phyloP scores from a whole-genome alignment of 495 filamentous ascomycete genomes.

The Penicillium paxilli region DNA sequence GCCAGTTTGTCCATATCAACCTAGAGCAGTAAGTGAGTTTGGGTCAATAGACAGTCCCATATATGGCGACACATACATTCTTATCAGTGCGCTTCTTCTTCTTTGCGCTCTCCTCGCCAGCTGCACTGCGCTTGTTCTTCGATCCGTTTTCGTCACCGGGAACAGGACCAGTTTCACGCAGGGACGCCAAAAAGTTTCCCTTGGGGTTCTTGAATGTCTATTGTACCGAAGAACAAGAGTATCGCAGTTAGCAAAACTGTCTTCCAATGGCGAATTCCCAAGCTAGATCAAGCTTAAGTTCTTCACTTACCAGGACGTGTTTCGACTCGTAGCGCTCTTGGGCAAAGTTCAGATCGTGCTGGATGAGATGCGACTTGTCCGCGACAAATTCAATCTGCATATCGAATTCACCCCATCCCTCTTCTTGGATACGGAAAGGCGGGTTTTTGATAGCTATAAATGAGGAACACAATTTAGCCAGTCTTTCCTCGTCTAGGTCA shows the following conservation, averaged over 20 bases:
- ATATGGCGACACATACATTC: slow-evolving; percentile 43
- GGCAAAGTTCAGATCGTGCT: slow-evolving; percentile 91
- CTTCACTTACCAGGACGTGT: slow-evolving; percentile 74
- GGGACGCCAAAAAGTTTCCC: slow-evolving; percentile 67
- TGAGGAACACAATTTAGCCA: not conserved
- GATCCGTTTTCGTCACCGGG: slow-evolving; percentile 71
- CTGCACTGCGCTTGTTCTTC: slow-evolving; percentile 48
- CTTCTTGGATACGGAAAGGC: slow-evolving; percentile 86
- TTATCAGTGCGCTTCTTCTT: slow-evolving; percentile 79
- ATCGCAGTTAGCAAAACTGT: no score
- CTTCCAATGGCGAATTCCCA: no score
- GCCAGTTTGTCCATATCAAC: slow-evolving; percentile 97
- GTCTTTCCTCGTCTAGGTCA: not conserved
- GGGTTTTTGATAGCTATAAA: slow-evolving; percentile 70
- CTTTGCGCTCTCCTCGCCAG: slow-evolving; percentile 60
- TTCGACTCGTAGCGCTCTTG: slow-evolving; percentile 77
- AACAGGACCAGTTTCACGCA: slow-evolving; percentile 81
- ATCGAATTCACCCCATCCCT: slow-evolving; percentile 99
- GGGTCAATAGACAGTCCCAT: not conserved
- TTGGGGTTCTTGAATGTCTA: slow-evolving; percentile 91
- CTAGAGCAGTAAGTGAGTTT: slow-evolving; percentile 21
- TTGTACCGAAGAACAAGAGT: not conserved
- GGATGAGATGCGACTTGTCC: slow-evolving; percentile 78
- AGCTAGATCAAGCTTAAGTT: no score
- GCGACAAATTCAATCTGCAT: slow-evolving; percentile 81